Percentiles rank a stretch among this genome's conserved stretches.
Conservation (phyloP, 768 basidiomycete species). For the Thelephora ganbajun region DNA sequence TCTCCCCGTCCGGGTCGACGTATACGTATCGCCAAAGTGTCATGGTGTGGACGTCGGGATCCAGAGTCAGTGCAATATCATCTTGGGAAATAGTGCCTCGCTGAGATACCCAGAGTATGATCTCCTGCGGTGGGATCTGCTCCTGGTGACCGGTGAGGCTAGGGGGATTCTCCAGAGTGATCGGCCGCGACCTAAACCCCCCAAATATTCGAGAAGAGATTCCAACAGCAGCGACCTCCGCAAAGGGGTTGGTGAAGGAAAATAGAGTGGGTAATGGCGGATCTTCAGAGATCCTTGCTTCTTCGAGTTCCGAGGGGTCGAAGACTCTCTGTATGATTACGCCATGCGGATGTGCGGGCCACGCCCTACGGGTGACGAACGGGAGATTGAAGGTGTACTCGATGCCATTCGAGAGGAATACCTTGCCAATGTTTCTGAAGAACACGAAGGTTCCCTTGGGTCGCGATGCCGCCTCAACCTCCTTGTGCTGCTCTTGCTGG, state of each 20-base stretch:
- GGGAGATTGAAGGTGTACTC: constrained; percentile 73
- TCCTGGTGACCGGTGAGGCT: constrained; percentile 4
- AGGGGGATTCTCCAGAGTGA: constrained; percentile 6
- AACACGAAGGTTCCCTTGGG: constrained; percentile 65
- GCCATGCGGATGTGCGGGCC: constrained; percentile 69
- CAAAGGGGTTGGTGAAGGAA: constrained; percentile 61
- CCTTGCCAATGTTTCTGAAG: constrained; percentile 56
- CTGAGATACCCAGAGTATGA: constrained; percentile 46
- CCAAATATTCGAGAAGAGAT: constrained; percentile 47
- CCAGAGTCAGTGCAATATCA: constrained; percentile 44
- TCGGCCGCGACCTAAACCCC: constrained; percentile 20
- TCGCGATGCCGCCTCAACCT: constrained; percentile 23
- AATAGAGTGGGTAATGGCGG: constrained; percentile 69
- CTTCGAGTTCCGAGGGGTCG: constrained; percentile 50
- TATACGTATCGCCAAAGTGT: constrained; percentile 67
- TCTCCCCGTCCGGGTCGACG: constrained; percentile 34
- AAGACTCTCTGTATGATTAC: constrained; percentile 66
- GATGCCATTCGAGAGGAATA: constrained; percentile 55
- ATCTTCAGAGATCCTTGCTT: constrained; percentile 53
- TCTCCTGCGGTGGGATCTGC: constrained; percentile 46
- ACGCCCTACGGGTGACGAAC: constrained; percentile 66
- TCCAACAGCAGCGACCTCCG: constrained; percentile 62
- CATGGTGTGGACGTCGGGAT: constrained; percentile 35
- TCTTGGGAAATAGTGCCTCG: constrained; percentile 26
- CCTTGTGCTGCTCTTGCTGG: constrained; percentile 21